Evolutionary conservation across 306 rosid genomes (phyloP).

Genomic region (Rosa multiflora): DNA sequence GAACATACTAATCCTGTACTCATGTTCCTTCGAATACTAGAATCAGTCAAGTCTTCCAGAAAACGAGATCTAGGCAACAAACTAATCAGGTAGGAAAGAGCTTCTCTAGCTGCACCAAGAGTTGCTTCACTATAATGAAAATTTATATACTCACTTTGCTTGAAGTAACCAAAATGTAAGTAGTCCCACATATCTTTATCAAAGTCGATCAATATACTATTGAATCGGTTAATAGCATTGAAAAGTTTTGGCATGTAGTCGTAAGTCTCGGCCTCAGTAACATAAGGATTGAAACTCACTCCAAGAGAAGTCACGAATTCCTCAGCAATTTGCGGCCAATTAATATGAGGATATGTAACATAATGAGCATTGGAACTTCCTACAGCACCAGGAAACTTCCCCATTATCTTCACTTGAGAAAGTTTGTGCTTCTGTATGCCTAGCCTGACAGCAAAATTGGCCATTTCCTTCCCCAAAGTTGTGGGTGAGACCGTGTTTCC

Average conservation of each 20-base stretch:
- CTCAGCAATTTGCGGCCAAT: constrained; percentile 55
- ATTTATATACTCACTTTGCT: not conserved
- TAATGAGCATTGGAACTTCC: constrained; percentile 89
- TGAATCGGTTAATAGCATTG: constrained; percentile 58
- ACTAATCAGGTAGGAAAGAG: not conserved
- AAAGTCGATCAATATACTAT: constrained; percentile 46
- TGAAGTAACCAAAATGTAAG: not conserved
- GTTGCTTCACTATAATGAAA: not conserved
- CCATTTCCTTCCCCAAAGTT: constrained; percentile 95
- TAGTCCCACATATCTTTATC: not conserved
- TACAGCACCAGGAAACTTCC: constrained; percentile 93
- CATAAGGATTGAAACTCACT: constrained; percentile 55
- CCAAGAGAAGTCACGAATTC: constrained; percentile 56
- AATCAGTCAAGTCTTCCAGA: constrained; percentile 49
- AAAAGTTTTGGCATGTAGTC: constrained; percentile 87
- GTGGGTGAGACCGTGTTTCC: constrained; percentile 96
- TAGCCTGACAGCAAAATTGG: constrained; percentile 76
- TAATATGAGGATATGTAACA: constrained; percentile 48
- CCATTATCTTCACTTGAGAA: constrained; percentile 64
- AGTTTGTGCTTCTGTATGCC: constrained; percentile 62
- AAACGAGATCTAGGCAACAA: not conserved
- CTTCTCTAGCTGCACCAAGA: not conserved
- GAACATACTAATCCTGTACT: constrained; percentile 78
- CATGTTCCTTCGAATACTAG: constrained; percentile 83
- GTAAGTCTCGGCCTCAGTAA: constrained; percentile 81